These are phyloP conservation scores for Bryoerythrophyllum caledonicum DNA, from an alignment of 225 moss, liverwort and hornwort species.

Conservation along the genomic window DNA sequence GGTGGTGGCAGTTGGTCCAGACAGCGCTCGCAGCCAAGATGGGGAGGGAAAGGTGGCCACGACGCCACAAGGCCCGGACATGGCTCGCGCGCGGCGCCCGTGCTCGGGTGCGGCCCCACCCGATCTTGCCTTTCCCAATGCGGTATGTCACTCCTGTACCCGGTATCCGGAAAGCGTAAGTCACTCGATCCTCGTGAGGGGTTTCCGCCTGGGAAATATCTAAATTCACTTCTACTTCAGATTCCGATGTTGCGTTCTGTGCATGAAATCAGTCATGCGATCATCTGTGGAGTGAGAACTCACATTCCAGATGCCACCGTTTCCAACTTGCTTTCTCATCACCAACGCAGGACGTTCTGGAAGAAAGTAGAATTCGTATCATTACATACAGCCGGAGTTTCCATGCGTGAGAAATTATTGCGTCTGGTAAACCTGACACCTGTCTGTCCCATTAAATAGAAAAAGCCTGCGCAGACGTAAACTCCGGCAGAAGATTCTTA, in stretches of 20 bases:
- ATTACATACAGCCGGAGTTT: neutral
- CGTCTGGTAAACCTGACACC: neutral
- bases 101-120: neutral
- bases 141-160: neutral
- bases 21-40: slow-evolving; percentile 38
- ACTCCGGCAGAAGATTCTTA: neutral
- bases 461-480: neutral
- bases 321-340: too few species aligned
- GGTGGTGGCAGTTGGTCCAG: slow-evolving; percentile 62
- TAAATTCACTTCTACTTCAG: neutral
- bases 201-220: neutral
- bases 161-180: neutral
- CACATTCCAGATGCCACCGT: too few species aligned
- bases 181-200: neutral
- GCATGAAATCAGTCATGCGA: neutral
- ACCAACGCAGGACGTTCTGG: neutral
- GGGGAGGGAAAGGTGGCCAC: slow-evolving; percentile 54
- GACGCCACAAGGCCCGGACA: slow-evolving; percentile 45
- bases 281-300: too few species aligned
- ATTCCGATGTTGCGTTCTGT: neutral
- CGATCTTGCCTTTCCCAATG: neutral
- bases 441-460: neutral
- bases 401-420: neutral
- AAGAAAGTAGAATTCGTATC: neutral
- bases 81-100: neutral